Evolutionary conservation across 106 monocot species (phyloP).

Genomic region (Ottelia alismoides): DNA sequence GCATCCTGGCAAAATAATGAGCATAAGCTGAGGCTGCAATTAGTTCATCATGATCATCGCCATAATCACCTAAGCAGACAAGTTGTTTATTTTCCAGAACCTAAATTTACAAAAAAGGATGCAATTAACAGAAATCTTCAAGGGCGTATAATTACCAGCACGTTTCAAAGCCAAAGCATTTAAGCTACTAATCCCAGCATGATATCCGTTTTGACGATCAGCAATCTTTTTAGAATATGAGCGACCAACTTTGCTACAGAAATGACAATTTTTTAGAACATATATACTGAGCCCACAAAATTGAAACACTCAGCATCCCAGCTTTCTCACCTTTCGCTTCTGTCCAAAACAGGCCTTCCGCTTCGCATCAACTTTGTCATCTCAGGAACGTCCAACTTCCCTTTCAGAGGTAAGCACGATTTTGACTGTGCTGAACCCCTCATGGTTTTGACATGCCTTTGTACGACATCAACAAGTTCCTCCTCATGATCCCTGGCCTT

Average conservation of each 20-base stretch:
- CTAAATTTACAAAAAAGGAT: slow-evolving; percentile 1
- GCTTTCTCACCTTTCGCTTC: slow-evolving; percentile 68
- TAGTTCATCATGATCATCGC: slow-evolving; percentile 78
- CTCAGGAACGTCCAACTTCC: slow-evolving; percentile 43
- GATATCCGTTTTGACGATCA: slow-evolving; percentile 49
- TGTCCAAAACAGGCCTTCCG: slow-evolving; percentile 48
- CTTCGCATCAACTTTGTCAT: slow-evolving; percentile 43
- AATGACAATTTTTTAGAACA: no score
- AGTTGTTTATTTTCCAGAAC: no score
- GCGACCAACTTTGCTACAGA: slow-evolving; percentile 59
- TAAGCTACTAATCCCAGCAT: slow-evolving; percentile 42
- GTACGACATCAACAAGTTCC: slow-evolving; percentile 65
- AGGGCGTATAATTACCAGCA: slow-evolving; percentile 37
- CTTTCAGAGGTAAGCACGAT: slow-evolving; percentile 41
- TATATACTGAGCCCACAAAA: no score
- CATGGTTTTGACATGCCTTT: slow-evolving; percentile 74
- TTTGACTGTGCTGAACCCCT: slow-evolving; percentile 45
- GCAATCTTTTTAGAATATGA: slow-evolving; percentile 70
- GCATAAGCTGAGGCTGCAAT: slow-evolving; percentile 52
- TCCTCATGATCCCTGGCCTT: slow-evolving; percentile 58
- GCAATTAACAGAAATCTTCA: not conserved
- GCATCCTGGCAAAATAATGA: slow-evolving; percentile 33
- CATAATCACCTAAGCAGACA: slow-evolving; percentile 41
- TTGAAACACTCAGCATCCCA: no score
- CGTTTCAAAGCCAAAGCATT: slow-evolving; percentile 29